Percentiles rank a stretch among this genome's conserved stretches.
These are phyloP conservation scores for Xylariaceae sp. DNA, from an alignment of 2,329 filamentous ascomycete genomes.

Conservation along the genomic window DNA sequence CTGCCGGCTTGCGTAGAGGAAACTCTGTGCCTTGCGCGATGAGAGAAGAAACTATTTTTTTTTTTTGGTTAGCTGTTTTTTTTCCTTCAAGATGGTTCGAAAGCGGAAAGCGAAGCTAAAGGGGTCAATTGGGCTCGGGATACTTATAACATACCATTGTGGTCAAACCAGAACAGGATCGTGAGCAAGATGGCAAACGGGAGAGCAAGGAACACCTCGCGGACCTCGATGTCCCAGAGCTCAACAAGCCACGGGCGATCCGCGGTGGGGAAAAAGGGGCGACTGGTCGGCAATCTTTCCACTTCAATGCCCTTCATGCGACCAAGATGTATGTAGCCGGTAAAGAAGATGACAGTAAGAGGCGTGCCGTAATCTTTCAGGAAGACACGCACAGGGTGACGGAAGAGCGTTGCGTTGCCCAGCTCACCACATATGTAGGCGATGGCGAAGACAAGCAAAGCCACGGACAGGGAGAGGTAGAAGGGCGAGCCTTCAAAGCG, in stretches of 20 bases:
- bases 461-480: constrained; percentile 73
- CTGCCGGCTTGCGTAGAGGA: constrained; percentile 71
- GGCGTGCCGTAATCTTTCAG: constrained; percentile 87
- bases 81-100: background rate
- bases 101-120: background rate
- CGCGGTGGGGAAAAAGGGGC: constrained; percentile 71
- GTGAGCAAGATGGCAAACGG: constrained; percentile 81
- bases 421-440: constrained; percentile 70
- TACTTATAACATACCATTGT: constrained; percentile 57
- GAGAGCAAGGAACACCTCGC: constrained; percentile 75
- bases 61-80: constrained; percentile 8
- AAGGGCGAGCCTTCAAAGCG: constrained; percentile 60
- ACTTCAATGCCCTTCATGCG: constrained; percentile 69
- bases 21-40: constrained; percentile 81
- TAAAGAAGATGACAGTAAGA: constrained; percentile 78
- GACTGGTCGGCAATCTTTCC: constrained; percentile 66
- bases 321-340: constrained; percentile 80
- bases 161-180: constrained; percentile 83
- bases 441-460: constrained; percentile 70
- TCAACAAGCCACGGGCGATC: constrained; percentile 70
- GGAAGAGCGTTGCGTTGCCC: constrained; percentile 69
- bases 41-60: constrained; percentile 62
- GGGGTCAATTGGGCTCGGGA: background rate
- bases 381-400: constrained; percentile 70
- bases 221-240: constrained; percentile 71